A percentile compares a stretch with the other conserved stretches of the same genome.
Conservation (phyloP, 208 protist species). For the Crithidia brevicula region DNA sequence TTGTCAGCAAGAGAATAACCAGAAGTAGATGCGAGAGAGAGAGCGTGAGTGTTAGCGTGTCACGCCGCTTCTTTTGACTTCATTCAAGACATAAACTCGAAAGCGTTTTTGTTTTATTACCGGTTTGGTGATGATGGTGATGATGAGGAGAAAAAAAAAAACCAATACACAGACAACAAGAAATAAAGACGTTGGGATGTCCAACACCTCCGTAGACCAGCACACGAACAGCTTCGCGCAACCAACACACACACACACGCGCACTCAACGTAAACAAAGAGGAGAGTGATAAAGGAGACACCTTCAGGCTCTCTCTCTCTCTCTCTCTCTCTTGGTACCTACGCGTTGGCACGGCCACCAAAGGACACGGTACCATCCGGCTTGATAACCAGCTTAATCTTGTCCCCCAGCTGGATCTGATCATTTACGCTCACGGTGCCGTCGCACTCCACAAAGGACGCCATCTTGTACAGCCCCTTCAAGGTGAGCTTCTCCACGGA, state of each 20-base stretch:
- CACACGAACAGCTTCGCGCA: too few relatives aligned
- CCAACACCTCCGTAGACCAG: too few relatives aligned
- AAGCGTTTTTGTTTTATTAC: too few relatives aligned
- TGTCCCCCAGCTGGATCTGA: constrained; percentile 83
- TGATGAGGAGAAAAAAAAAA: not conserved
- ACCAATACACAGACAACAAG: not conserved
- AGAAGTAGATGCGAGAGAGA: too few relatives aligned
- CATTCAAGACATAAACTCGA: too few relatives aligned
- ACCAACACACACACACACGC: too few relatives aligned
- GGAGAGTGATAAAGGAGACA: not conserved
- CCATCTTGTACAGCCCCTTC: constrained; percentile 91
- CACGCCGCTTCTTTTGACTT: too few relatives aligned
- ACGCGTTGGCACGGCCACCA: constrained; percentile 66
- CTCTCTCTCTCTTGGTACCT: constrained; percentile 11
- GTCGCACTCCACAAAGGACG: constrained; percentile 86
- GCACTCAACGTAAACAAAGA: constrained; percentile 1
- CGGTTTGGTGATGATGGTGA: too few relatives aligned
- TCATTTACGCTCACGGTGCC: constrained; percentile 87
- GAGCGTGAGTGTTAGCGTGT: too few relatives aligned
- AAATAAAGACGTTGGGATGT: too few relatives aligned
- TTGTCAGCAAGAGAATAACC: too few relatives aligned
- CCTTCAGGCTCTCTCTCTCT: not conserved
- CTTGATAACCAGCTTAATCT: constrained; percentile 87
- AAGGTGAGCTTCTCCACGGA: constrained; percentile 86
- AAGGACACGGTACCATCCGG: constrained; percentile 86